Evolutionary conservation across 305 asterid genomes (phyloP), one percentile per base, ranked within the genome.

Genomic region (Plantago coronopus): DNA sequence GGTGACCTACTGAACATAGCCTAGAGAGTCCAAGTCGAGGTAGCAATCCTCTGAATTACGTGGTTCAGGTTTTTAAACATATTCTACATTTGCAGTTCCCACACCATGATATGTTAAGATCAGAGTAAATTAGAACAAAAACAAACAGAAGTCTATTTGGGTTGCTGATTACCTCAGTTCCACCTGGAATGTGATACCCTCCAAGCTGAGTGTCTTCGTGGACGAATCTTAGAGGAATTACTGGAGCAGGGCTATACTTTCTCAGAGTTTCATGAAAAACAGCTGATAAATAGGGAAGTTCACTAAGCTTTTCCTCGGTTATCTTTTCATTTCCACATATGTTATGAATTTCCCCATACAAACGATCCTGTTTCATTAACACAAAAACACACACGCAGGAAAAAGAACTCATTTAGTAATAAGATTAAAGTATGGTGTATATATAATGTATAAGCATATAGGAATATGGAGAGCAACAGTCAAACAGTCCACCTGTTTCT

Each of bases 201-300:
- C 90, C 90, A 11, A 85, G 37, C 48, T 77, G 74, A 22, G 86
- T 74, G 65, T 85, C 83, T 76, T 83, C 94, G 2, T 79, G 77
- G 54, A 76, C 90, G 25, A 69, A 78, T 76, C 94, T 74, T 17
- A 80, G 65, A 66, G 87, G 89, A 75, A 85, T 63, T 57, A 85
- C 17, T 0, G 94, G 94, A 44, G 69, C 94, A 3, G 87, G 94
- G 47, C 82, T 76, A 48, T 85, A 71, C 48, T 68, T 76, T 54
- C 94, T 79, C 76, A 85, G 54, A 5, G 86, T 83, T 69, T 85
- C 94, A 17, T 85, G 90, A 67, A 85, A 85, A 68, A 83, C 74
- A 47, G 86, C 90, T 19, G 81, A 69, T 22, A 85, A 64, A 65
- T 78, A 85, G 7, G 90, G 94, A 62, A 80, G 78, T 43, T 81